Evolutionary conservation across 2,329 filamentous ascomycete genomes (phyloP), one percentile per base, ranked within the genome.

Genomic region (Fusarium marasasianum): DNA sequence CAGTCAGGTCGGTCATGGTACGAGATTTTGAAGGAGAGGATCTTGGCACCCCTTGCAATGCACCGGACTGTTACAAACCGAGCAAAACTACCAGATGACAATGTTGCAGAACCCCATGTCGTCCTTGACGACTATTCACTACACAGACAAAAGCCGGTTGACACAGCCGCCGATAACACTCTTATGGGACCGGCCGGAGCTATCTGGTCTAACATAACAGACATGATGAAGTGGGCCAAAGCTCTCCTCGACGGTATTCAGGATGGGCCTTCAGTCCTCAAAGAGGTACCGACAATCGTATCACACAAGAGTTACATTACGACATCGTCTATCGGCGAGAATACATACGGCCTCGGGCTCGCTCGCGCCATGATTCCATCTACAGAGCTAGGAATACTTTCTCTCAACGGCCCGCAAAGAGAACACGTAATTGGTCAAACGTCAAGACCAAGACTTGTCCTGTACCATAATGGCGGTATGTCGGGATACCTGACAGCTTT

Each of bases 71-170:
- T 31, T 6, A 56, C 53, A 43, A 56, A 24, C 8, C 15, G 38
- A 6, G 2, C 3, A 5, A 55, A 55, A 4, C 0, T 55, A 11
- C 20, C 26, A 0, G 37, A 55, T 9, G 8, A 20, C 1, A 41
- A 55, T 6, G 5, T n/a, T 0, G 20, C 35, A 3, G 14, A 29
- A 0, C 53, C 26, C 3, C 37, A 41, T 33, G 5, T 41, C 8
- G 37, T 55, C 0, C 53, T 33, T 6, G 53, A 33, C 15, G 24
- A 56, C 4, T 22, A 31, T 1, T 48, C 26, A 0, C 6, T 48
- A 22, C 45, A 31, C 4, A 22, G 3, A 3, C 26, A 48, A 48
- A 22, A 48, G 9, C 9, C 13, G 10, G 26, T 31, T 31, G 26
- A 31, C 9, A 22, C 20, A 31, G 45, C 45, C 3, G 45, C 20